These are phyloP conservation scores for Pelargonium nanum DNA, from an alignment of 345 rosid species.

Conservation along the genomic window DNA sequence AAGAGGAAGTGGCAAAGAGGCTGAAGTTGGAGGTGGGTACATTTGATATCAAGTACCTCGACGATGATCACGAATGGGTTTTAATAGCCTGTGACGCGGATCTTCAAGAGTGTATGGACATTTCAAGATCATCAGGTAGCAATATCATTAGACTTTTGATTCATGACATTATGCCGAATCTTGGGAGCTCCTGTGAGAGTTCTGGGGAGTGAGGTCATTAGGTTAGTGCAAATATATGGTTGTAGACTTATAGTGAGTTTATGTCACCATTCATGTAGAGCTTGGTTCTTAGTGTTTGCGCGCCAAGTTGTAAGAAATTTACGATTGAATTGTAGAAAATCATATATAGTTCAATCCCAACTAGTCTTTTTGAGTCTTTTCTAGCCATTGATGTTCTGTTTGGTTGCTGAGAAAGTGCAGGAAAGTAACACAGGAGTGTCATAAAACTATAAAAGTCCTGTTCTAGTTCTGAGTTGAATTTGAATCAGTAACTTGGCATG, in stretches of 20 bases:
- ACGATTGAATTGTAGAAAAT: no score
- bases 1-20: constrained; percentile 81
- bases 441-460: no score
- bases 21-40: constrained; percentile 63
- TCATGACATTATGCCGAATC: constrained; percentile 52
- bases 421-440: background rate
- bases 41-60: constrained; percentile 72
- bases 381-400: background rate
- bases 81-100: constrained; percentile 75
- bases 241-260: no score
- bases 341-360: background rate
- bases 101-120: constrained; percentile 66
- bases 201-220: constrained; percentile 29
- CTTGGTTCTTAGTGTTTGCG: background rate
- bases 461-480: no score
- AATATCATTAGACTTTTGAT: constrained; percentile 50
- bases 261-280: no score
- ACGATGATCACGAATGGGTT: constrained; percentile 82
- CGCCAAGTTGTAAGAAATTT: no score
- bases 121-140: constrained; percentile 53
- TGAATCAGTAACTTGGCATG: background rate
- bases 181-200: constrained; percentile 91
- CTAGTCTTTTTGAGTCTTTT: background rate
- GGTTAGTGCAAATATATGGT: background rate
- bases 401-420: background rate